These are phyloP conservation scores for Chenopodium formosanum DNA, from an alignment of 148 eudicot species.

Conservation along the genomic window DNA sequence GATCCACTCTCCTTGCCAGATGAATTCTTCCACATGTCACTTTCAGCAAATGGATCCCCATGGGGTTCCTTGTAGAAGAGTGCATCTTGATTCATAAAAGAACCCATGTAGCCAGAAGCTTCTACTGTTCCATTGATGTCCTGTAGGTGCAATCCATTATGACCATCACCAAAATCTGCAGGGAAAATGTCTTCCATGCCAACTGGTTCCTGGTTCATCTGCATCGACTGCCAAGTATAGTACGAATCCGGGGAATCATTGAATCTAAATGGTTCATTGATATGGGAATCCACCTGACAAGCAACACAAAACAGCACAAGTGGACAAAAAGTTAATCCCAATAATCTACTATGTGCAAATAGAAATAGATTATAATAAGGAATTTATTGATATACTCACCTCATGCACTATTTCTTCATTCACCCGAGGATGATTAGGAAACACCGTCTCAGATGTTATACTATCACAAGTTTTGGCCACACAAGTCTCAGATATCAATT, in stretches of 20 bases:
- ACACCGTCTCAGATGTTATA: constrained; percentile 28
- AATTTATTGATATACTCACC: constrained; percentile 32
- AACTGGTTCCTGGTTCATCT: constrained; percentile 36
- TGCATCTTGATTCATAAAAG: constrained; percentile 38
- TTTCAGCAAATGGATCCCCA: constrained; percentile 22
- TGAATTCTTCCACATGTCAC: constrained; percentile 19
- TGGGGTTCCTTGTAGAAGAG: constrained; percentile 21
- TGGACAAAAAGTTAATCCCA: background rate
- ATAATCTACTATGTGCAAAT: background rate
- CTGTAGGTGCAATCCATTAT: constrained; percentile 35
- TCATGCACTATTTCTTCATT: constrained; percentile 34
- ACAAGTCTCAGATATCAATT: constrained; percentile 28
- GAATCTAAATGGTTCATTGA: constrained; percentile 37
- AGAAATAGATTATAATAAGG: background rate
- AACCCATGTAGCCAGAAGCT: constrained; percentile 45
- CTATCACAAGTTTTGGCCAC: constrained; percentile 35
- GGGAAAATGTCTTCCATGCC: constrained; percentile 18
- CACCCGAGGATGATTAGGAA: constrained; percentile 31
- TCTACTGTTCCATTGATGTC: constrained; percentile 36
- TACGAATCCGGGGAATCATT: constrained; percentile 27
- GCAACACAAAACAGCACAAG: background rate
- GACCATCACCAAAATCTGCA: constrained; percentile 29
- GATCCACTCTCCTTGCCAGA: constrained; percentile 46
- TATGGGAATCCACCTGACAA: constrained; percentile 52
- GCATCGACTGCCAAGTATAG: constrained; percentile 44